Conservation (phyloP, 2,329 filamentous ascomycete species). For the Penicillium hordei region DNA sequence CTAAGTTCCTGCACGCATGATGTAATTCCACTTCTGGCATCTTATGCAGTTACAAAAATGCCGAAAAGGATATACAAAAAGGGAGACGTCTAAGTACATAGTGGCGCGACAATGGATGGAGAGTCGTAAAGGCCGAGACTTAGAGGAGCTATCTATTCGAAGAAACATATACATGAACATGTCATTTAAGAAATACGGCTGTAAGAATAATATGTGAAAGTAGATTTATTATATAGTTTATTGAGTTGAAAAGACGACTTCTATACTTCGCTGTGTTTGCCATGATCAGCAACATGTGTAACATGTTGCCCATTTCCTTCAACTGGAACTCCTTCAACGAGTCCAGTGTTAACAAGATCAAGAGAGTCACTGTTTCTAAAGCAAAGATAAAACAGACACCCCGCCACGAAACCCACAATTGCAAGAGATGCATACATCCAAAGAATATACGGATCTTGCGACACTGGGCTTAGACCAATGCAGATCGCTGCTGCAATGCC, state of each 20-base stretch:
- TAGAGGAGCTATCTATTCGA: too few relatives aligned
- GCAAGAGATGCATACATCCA: conserved; percentile 25
- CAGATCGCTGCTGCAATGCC: conserved; percentile 22
- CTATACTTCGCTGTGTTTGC: neutral
- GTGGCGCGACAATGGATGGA: too few relatives aligned
- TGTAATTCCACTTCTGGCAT: too few relatives aligned
- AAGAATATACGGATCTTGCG: conserved; percentile 19
- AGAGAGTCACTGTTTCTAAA: conserved; percentile 10
- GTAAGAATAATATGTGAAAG: neutral
- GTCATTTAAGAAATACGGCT: too few relatives aligned
- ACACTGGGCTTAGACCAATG: conserved; percentile 21
- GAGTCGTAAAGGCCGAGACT: too few relatives aligned
- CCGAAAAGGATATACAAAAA: too few relatives aligned
- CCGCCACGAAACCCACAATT: too few relatives aligned
- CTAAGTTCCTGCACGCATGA: too few relatives aligned
- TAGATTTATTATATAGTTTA: neutral
- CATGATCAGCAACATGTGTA: neutral
- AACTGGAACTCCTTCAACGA: conserved; percentile 1
- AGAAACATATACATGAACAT: neutral
- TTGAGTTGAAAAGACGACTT: neutral
- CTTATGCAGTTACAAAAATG: too few relatives aligned
- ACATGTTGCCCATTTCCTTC: neutral
- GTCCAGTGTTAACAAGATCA: neutral
- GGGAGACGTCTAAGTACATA: too few relatives aligned
- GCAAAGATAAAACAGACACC: conserved; percentile 11